phyloP scores from a whole-genome alignment of 2,329 filamentous ascomycete genomes.

The Cercospora nicotianae region DNA sequence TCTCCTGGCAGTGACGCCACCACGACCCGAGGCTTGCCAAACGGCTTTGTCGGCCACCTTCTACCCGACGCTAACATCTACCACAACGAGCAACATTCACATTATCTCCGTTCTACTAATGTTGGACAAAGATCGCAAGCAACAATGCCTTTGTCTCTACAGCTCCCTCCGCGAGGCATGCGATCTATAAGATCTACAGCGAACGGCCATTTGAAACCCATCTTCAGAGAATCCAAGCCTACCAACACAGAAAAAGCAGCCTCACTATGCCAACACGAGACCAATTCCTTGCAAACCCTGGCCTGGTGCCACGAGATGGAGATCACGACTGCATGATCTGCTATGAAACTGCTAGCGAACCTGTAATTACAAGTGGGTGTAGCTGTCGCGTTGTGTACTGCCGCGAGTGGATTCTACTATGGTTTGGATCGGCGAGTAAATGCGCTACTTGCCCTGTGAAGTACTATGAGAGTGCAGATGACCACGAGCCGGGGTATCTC shows the following conservation, averaged over 20 bases:
- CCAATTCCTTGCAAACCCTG: background rate
- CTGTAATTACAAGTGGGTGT: background rate
- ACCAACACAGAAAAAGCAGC: background rate
- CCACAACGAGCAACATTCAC: background rate
- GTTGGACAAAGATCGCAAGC: background rate
- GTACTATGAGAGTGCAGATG: background rate
- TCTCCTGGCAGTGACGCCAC: background rate
- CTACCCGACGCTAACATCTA: background rate
- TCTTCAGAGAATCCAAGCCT: background rate
- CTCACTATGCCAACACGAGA: background rate
- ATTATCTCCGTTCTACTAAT: background rate
- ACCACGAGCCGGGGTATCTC: no score
- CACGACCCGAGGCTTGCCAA: background rate
- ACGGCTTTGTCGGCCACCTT: background rate
- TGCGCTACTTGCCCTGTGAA: background rate
- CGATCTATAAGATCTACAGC: background rate
- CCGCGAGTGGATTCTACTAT: background rate
- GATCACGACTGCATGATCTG: background rate
- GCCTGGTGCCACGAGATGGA: background rate
- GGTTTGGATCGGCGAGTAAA: background rate
- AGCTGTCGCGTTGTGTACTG: background rate
- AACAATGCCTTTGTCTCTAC: background rate
- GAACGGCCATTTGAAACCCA: fast-evolving
- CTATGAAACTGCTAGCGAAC: background rate
- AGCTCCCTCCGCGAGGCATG: background rate